These are phyloP conservation scores for Cystofilobasidium ferigula DNA, from an alignment of 768 basidiomycete species.

Conservation along the genomic window DNA sequence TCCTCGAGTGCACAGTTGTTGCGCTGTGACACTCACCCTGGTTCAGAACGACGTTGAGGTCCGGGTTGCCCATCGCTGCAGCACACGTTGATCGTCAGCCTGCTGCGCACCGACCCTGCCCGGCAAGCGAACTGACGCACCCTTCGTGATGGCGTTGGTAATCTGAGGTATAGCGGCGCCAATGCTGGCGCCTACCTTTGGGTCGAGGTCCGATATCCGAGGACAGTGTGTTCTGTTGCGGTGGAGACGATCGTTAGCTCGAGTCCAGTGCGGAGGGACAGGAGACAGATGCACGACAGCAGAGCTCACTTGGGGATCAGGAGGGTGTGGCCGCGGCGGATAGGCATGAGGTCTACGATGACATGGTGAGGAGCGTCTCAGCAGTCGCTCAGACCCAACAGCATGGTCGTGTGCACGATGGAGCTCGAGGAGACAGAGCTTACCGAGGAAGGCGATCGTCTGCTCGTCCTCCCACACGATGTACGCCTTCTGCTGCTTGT, in stretches of 20 bases:
- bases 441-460: slow-evolving; percentile 7
- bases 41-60: slow-evolving; percentile 13
- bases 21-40: not conserved
- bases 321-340: slow-evolving; percentile 11
- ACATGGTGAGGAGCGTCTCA: too few species aligned
- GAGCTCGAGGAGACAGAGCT: not conserved
- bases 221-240: slow-evolving; percentile 9
- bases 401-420: too few species aligned
- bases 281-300: not conserved
- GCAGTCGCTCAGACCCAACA: too few species aligned
- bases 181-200: not conserved
- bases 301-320: slow-evolving; percentile 11
- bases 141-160: slow-evolving; percentile 7
- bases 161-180: slow-evolving; percentile 8
- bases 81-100: not conserved
- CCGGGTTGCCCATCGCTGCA: not conserved
- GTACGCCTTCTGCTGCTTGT: not conserved
- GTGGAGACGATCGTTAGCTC: too few species aligned
- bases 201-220: slow-evolving; percentile 5
- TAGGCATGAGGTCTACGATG: slow-evolving; percentile 22
- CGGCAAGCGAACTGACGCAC: not conserved
- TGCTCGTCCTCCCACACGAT: slow-evolving; percentile 9
- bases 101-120: too few species aligned
- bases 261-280: too few species aligned
- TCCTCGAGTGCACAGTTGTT: too few species aligned